These are phyloP conservation scores for Platanthera guangdongensis DNA, from an alignment of 106 monocot genomes.

Conservation along the genomic window DNA sequence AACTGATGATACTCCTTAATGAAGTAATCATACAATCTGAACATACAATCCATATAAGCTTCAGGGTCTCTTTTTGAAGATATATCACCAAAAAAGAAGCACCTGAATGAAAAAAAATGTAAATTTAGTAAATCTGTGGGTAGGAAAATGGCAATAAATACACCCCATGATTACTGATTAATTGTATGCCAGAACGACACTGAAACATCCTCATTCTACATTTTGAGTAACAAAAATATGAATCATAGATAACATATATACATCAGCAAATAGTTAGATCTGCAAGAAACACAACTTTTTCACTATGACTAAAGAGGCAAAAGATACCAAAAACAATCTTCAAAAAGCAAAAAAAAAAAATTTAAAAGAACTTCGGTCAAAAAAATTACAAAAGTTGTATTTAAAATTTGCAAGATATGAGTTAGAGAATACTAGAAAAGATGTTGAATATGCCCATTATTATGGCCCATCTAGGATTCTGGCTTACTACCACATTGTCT, in stretches of 20 bases:
- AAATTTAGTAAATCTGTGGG: not conserved
- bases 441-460: no score
- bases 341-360: no score
- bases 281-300: not conserved
- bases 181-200: not conserved
- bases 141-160: not conserved
- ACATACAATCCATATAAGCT: slow-evolving; percentile 43
- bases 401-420: no score
- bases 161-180: not conserved
- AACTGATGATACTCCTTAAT: slow-evolving; percentile 28
- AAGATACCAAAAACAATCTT: not conserved
- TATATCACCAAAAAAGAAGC: slow-evolving; percentile 79
- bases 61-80: slow-evolving; percentile 94
- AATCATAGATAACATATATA: not conserved
- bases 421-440: no score
- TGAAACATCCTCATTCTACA: not conserved
- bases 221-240: not conserved
- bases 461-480: no score
- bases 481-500: no score
- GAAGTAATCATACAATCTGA: slow-evolving; percentile 71
- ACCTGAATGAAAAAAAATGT: slow-evolving; percentile 31
- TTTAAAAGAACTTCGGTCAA: no score
- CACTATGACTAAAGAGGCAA: not conserved
- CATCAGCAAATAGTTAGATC: not conserved
- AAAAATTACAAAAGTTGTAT: no score